Percentiles rank a stretch among this genome's conserved stretches.
Conservation (phyloP, 805 yeast genomes). For the Kuraishia ogatae region DNA sequence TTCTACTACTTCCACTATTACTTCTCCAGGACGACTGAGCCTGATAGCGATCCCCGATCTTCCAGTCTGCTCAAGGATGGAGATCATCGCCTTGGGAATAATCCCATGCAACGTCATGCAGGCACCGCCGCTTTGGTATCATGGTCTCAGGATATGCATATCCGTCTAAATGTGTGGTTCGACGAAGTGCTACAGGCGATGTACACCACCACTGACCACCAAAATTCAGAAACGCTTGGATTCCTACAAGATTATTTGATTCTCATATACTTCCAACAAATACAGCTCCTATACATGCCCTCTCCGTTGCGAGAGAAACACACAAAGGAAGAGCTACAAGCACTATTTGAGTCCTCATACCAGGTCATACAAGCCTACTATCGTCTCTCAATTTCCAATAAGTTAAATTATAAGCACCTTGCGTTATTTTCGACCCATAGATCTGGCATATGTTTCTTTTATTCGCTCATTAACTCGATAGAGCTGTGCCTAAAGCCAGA, state of each 20-base stretch:
- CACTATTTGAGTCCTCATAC: slow-evolving; percentile 8
- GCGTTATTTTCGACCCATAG: slow-evolving; percentile 14
- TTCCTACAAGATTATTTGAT: slow-evolving; percentile 8
- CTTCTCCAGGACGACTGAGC: neutral
- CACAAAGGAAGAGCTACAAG: slow-evolving; percentile 5
- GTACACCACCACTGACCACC: neutral
- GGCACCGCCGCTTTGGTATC: neutral
- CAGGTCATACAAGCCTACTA: slow-evolving; percentile 9
- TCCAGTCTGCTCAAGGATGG: neutral
- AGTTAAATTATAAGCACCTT: slow-evolving; percentile 13
- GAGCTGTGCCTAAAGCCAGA: slow-evolving; percentile 5
- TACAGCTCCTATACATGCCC: slow-evolving; percentile 12
- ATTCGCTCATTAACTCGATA: slow-evolving; percentile 12
- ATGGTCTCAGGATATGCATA: slow-evolving; percentile 2
- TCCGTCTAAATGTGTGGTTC: slow-evolving; percentile 5
- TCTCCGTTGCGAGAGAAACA: slow-evolving; percentile 1
- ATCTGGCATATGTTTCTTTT: slow-evolving; percentile 11
- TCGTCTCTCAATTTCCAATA: slow-evolving; percentile 3
- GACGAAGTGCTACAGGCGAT: slow-evolving; percentile 1
- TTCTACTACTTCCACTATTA: neutral
- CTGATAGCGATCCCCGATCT: neutral
- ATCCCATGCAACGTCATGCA: neutral
- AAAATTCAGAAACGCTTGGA: neutral
- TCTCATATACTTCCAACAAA: slow-evolving; percentile 12
- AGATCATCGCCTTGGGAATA: neutral